Evolutionary conservation across 768 basidiomycete genomes (phyloP), one percentile per base, ranked within the genome.

Genomic region (Imleria badia): DNA sequence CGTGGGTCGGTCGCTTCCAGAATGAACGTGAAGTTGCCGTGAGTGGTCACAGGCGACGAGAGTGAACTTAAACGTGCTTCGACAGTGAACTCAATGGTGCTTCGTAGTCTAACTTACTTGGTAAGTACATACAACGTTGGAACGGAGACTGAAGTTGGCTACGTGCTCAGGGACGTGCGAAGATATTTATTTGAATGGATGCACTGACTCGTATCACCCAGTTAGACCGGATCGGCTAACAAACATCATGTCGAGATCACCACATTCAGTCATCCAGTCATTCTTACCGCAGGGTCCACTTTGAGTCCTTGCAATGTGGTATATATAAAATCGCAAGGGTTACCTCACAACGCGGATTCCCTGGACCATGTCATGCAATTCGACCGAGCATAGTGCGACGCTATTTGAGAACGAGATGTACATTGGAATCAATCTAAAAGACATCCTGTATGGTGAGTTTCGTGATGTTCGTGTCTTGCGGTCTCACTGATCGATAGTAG

Each of bases 391-490:
- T 7, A 19, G 5, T 9, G 40, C 41, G 8, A 38, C 20, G 7
- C 1, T 52, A 14, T 59, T 59, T 33, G 45, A 63, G 41, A 47
- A 50, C 14, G 45, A 26, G 36, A 34, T 63, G 26, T 64, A 58
- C 34, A 30, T 60, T 1, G 61, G 52, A 23, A 43, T 60, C 1
- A 58, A 55, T 41, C 12, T 64, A 20, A 43, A 64, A n/a, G 29
- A 48, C 14, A 54, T 63, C 15, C 11, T 64, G 35, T 64, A 64
- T 34, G 61, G 61, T 58, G 38, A 45, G 46, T 41, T 14, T 7
- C 1, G 6, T 13, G 35, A 40, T 31, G 3, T n/a, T 31, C 15
- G 19, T 17, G 33, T 29, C 29, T 11, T 22, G 5, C 9, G 20
- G 30, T 43, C 15, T 35, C 22, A 6, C 17, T 15, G 8, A 43